Base-by-base conservation (phyloP, 371 early-diverging fungal species). In the Parasitella parasitica region DNA sequence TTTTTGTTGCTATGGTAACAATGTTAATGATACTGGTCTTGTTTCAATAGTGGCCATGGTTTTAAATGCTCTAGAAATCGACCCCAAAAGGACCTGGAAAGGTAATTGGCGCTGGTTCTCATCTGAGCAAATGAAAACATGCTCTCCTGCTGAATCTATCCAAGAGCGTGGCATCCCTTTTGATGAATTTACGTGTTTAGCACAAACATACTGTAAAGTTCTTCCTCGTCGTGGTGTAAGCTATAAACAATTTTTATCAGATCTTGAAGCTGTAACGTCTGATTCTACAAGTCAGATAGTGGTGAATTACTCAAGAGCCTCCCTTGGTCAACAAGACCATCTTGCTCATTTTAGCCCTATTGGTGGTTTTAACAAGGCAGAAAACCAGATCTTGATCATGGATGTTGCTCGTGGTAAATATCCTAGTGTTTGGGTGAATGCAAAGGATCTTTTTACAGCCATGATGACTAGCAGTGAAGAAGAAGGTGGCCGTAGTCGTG, bases 21-120 rank as follows among this genome's bases (percentile, higher is more conserved):
- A 11, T 32, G 11, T 32, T 41, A 41, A 41, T 16, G 6, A 16
- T 18, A 18, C 2, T n/a, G n/a, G n/a, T 12, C 15, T 6, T 7
- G 1, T 50, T 56, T 50, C n/a, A 49, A 26, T 62, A 80, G 80
- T 92, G 57, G 91, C 94, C 28, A 96, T 95, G 92, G 94, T 92
- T 4, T 81, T 96, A 16, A 96, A 96, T 69, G 92, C 95, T 6
- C 79, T 96, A 32, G 93, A 93, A 67, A 89, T 96, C n/a, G 95
- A 95, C 60, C 95, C 95, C 3, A 86, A 91, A 32, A 82, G 87
- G 50, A 81, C 76, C 13, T 95, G 97, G 95, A 94, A 96, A 75
- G 95, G 97, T 9, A 90, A 90, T 16, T 95, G 95, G 95, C 79
- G 96, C 30, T 96, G 92, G 93, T 82, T 73, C 58, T 76, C 76